Percentiles rank a stretch among this genome's conserved stretches.
These are phyloP conservation scores for Nitzschia palea DNA, from an alignment of 108 stramenopile genomes.

Conservation along the genomic window DNA sequence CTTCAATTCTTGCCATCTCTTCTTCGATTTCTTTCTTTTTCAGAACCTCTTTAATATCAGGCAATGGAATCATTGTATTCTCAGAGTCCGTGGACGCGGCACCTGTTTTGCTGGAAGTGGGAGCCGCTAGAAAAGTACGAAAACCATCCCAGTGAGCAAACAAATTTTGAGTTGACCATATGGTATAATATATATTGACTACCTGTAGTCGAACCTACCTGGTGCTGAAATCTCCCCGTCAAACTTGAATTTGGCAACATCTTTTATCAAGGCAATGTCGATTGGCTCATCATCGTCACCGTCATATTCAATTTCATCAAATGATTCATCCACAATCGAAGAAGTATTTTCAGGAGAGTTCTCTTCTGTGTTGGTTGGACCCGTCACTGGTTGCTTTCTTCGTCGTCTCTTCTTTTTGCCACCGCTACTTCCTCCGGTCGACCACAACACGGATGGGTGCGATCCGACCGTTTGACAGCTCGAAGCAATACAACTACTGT, in stretches of 20 bases:
- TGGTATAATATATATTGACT: too few relatives aligned
- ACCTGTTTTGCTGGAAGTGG: too few relatives aligned
- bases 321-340: background rate
- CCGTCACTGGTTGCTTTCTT: conserved; percentile 8
- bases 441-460: background rate
- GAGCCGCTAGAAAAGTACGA: too few relatives aligned
- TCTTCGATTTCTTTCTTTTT: conserved; percentile 50
- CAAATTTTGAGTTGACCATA: too few relatives aligned
- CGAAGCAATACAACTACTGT: background rate
- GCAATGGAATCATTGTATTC: conserved; percentile 28
- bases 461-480: background rate
- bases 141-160: too few relatives aligned
- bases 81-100: too few relatives aligned
- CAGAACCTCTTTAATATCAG: conserved; percentile 41
- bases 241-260: conserved; percentile 39
- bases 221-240: conserved; percentile 8
- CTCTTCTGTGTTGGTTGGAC: background rate
- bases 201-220: too few relatives aligned
- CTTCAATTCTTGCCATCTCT: conserved; percentile 21
- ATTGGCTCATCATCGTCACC: background rate
- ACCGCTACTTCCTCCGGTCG: background rate
- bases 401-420: conserved; percentile 30
- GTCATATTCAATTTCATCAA: conserved; percentile 2
- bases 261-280: conserved; percentile 22
- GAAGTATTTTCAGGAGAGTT: background rate